Evolutionary conservation across 192 early-diverging fungal species (phyloP).

Genomic region (Backusella liffmaniae): DNA sequence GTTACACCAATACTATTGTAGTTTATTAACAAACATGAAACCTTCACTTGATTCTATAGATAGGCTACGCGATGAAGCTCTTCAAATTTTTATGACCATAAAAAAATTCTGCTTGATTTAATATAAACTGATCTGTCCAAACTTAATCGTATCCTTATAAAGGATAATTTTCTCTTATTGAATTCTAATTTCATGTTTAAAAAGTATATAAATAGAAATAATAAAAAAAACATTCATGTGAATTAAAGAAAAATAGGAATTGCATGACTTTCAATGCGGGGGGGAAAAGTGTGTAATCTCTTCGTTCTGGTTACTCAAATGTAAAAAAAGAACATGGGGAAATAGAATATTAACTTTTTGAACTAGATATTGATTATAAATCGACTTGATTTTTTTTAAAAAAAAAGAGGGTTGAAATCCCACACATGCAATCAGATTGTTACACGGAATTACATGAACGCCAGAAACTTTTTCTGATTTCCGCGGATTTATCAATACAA

Average conservation of each 20-base stretch:
- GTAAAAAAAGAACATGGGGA: background rate
- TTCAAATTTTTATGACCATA: background rate
- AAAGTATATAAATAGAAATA: background rate
- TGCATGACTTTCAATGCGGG: background rate
- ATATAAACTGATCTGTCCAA: background rate
- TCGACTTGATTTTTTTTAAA: background rate
- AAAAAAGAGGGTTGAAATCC: background rate
- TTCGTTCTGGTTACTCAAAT: background rate
- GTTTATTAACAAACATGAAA: background rate
- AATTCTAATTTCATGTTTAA: background rate
- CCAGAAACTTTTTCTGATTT: background rate
- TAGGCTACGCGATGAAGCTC: background rate
- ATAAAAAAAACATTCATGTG: background rate
- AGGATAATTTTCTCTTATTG: slow-evolving; percentile 5
- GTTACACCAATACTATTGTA: background rate
- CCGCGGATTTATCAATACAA: background rate
- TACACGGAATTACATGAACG: background rate
- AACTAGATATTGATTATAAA: background rate
- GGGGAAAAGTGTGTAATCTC: background rate
- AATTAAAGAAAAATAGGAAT: background rate
- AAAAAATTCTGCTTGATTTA: background rate
- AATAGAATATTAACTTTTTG: background rate
- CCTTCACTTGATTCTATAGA: background rate
- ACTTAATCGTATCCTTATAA: slow-evolving; percentile 3
- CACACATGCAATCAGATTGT: background rate